These are phyloP conservation scores for Talaromyces sp. DNA, from an alignment of 2,329 filamentous ascomycete species.

Conservation along the genomic window DNA sequence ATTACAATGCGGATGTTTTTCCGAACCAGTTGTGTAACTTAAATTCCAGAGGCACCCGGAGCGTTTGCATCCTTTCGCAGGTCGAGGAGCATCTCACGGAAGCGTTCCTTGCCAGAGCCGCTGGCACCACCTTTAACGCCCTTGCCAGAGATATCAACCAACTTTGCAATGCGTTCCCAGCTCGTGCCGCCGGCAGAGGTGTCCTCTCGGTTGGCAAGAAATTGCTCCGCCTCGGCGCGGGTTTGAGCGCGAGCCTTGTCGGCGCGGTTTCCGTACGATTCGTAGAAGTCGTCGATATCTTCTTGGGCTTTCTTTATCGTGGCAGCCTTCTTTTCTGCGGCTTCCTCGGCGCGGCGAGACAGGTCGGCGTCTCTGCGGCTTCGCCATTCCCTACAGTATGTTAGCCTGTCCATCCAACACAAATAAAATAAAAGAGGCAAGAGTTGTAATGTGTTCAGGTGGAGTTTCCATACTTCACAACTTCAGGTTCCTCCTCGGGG, in stretches of 20 bases:
- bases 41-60: constrained; percentile 52
- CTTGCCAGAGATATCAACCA: constrained; percentile 96
- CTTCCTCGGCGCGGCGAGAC: constrained; percentile 77
- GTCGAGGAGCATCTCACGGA: constrained; percentile 82
- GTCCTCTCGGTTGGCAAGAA: constrained; percentile 81
- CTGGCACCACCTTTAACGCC: constrained; percentile 77
- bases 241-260: constrained; percentile 90
- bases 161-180: constrained; percentile 96
- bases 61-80: constrained; percentile 90
- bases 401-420: neutral
- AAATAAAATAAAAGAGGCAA: neutral
- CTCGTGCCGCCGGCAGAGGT: constrained; percentile 91
- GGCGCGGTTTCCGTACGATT: constrained; percentile 97
- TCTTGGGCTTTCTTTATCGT: constrained; percentile 84
- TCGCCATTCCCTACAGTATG: constrained; percentile 67
- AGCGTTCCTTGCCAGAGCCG: constrained; percentile 91
- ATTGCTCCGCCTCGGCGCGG: constrained; percentile 86
- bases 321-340: constrained; percentile 73
- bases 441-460: neutral
- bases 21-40: constrained; percentile 9
- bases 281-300: constrained; percentile 98
- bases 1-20: neutral
- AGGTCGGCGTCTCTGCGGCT: constrained; percentile 79
- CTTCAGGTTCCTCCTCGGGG: constrained; percentile 76
- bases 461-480: constrained; percentile 56